phyloP scores from a whole-genome alignment of 2,329 filamentous ascomycete species.

The Colletotrichum navitas region DNA sequence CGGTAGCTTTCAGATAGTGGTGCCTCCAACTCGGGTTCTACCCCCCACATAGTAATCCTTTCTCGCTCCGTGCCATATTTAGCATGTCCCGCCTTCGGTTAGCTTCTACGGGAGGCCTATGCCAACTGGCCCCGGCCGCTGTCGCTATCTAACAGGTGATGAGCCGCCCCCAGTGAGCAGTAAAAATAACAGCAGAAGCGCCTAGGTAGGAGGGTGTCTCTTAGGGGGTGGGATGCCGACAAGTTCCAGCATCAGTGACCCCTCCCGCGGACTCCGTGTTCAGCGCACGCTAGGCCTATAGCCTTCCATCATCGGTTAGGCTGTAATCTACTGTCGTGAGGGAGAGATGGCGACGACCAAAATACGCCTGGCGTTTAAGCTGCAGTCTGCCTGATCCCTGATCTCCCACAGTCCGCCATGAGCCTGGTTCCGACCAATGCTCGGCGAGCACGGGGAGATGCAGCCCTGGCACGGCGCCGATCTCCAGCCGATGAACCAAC shows the following conservation, averaged over 20 bases:
- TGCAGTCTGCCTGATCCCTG: neutral
- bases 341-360: neutral
- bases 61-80: too few species aligned
- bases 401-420: neutral
- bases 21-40: neutral
- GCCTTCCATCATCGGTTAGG: neutral
- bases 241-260: neutral
- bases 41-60: neutral
- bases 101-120: neutral
- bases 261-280: neutral
- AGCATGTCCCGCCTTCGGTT: neutral
- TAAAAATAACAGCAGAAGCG: neutral
- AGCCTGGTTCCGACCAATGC: too few species aligned
- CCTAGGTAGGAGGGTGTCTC: neutral
- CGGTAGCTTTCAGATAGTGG: constrained; percentile 1
- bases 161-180: neutral
- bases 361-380: neutral
- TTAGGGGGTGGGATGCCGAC: neutral
- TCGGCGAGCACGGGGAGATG: neutral
- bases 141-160: neutral
- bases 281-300: neutral
- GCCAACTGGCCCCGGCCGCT: neutral
- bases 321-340: neutral
- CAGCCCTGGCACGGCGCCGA: neutral
- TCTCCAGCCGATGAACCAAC: neutral